Evolutionary conservation across 2,329 filamentous ascomycete species (phyloP).

Genomic region (Rutstroemia sp.): DNA sequence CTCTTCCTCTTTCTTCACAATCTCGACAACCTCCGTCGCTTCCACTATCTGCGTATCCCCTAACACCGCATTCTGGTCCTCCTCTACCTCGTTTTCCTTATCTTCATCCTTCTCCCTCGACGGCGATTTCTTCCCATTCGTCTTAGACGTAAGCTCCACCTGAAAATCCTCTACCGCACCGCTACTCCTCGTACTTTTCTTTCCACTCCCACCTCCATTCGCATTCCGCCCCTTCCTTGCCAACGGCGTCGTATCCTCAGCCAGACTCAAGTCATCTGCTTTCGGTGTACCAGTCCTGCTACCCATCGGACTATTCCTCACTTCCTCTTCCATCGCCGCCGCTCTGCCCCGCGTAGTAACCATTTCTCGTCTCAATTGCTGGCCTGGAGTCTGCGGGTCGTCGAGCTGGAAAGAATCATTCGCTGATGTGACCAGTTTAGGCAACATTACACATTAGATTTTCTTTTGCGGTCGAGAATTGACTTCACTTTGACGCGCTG

Average conservation of each 20-base stretch:
- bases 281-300: background rate
- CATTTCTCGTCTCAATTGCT: constrained; percentile 13
- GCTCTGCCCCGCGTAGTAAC: constrained; percentile 17
- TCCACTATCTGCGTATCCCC: background rate
- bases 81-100: constrained; percentile 7
- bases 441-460: constrained; percentile 20
- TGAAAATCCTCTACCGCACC: constrained; percentile 5
- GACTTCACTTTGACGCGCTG: background rate
- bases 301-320: constrained; percentile 5
- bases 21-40: background rate
- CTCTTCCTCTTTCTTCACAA: background rate
- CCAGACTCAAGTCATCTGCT: background rate
- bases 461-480: background rate
- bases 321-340: constrained; percentile 10
- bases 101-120: constrained; percentile 17
- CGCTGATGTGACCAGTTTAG: constrained; percentile 21
- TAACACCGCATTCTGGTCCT: constrained; percentile 18
- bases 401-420: constrained; percentile 15
- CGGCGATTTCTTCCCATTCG: constrained; percentile 24
- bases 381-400: constrained; percentile 7
- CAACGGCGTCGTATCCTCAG: background rate
- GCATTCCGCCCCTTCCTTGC: constrained; percentile 14
- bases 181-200: constrained; percentile 13
- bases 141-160: constrained; percentile 8
- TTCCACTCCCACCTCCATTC: constrained; percentile 19